These are phyloP conservation scores for Fusarium sp. DNA, from an alignment of 2,329 filamentous ascomycete genomes.

Conservation along the genomic window DNA sequence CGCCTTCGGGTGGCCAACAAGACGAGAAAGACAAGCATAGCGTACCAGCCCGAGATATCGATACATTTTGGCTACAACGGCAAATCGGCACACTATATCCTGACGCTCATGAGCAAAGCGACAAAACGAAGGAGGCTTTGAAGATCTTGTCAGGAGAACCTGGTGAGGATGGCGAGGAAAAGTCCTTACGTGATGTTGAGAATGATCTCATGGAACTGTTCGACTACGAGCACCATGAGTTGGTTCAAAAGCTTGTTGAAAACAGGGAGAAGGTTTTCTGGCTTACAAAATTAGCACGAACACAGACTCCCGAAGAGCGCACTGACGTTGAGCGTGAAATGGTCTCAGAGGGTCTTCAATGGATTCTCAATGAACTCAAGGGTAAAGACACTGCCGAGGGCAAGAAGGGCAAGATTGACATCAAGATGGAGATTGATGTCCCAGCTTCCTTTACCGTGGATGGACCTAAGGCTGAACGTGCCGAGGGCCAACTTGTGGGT, in stretches of 20 bases:
- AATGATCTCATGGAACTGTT: constrained; percentile 99
- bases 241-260: constrained; percentile 88
- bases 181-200: constrained; percentile 89
- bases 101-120: constrained; percentile 91
- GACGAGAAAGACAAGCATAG: constrained; percentile 66
- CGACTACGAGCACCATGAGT: constrained; percentile 94
- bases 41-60: constrained; percentile 87
- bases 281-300: constrained; percentile 87
- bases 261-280: constrained; percentile 96
- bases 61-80: constrained; percentile 96
- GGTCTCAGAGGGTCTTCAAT: constrained; percentile 84
- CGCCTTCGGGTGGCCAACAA: constrained; percentile 55
- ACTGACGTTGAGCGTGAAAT: constrained; percentile 88
- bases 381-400: constrained; percentile 72
- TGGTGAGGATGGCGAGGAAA: constrained; percentile 81
- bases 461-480: constrained; percentile 61
- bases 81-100: constrained; percentile 89
- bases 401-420: constrained; percentile 77
- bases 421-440: constrained; percentile 94
- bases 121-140: constrained; percentile 87
- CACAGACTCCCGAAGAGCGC: constrained; percentile 81
- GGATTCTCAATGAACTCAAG: constrained; percentile 87
- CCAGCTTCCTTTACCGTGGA: constrained; percentile 66
- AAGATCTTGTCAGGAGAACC: constrained; percentile 81
- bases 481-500: constrained; percentile 77